phyloP scores from a whole-genome alignment of 2,329 filamentous ascomycete species.

The Biscogniauxia mediterranea region DNA sequence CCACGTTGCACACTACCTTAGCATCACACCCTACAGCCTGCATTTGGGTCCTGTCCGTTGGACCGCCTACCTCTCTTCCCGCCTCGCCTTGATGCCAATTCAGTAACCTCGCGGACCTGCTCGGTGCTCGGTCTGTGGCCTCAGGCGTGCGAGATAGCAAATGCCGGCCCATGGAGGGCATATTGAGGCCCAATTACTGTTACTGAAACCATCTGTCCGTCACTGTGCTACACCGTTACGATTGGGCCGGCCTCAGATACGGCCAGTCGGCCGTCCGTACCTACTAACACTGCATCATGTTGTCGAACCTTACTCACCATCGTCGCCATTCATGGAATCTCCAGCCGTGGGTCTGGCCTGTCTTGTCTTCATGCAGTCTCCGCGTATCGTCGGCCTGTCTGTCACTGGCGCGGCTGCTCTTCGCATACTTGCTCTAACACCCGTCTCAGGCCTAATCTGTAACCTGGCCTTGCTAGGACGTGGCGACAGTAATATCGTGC shows the following conservation, averaged over 20 bases:
- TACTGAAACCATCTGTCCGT: neutral
- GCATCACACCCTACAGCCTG: constrained; percentile 27
- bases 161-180: constrained; percentile 13
- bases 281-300: constrained; percentile 21
- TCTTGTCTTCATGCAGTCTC: constrained; percentile 18
- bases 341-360: constrained; percentile 22
- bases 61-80: constrained; percentile 22
- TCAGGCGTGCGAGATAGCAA: constrained; percentile 6
- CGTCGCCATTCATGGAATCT: constrained; percentile 11
- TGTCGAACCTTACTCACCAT: constrained; percentile 20
- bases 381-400: constrained; percentile 23
- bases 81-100: constrained; percentile 20
- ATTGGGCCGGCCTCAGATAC: constrained; percentile 19
- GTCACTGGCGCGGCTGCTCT: constrained; percentile 18
- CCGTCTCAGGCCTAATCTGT: neutral
- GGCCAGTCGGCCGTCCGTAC: constrained; percentile 10
- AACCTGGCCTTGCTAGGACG: constrained; percentile 31
- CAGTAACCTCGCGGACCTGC: constrained; percentile 25
- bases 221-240: constrained; percentile 5
- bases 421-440: constrained; percentile 13
- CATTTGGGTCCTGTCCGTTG: constrained; percentile 27
- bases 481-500: constrained; percentile 38
- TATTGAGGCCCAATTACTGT: constrained; percentile 27
- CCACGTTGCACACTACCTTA: constrained; percentile 37
- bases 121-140: constrained; percentile 8